A percentile compares a stretch with the other conserved stretches of the same genome.
These are phyloP conservation scores for Cercospora zeae-maydis DNA, from an alignment of 2,329 filamentous ascomycete species.

Conservation along the genomic window DNA sequence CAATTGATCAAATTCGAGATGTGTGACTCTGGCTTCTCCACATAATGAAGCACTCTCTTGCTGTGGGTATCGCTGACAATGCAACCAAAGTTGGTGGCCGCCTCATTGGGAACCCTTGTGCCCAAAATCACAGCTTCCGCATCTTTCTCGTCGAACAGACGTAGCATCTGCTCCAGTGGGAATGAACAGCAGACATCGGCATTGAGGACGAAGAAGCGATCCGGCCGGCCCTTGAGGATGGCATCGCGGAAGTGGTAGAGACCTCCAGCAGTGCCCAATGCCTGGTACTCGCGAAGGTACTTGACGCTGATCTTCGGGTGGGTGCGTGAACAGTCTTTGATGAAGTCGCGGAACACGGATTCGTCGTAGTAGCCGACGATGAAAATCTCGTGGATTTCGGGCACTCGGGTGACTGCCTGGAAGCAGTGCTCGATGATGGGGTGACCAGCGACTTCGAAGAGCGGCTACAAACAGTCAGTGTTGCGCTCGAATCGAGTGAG, in stretches of 20 bases:
- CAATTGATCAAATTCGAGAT: constrained; percentile 99
- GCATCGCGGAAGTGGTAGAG: constrained; percentile 99
- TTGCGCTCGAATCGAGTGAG: not conserved
- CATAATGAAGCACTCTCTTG: constrained; percentile 94
- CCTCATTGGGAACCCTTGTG: constrained; percentile 84
- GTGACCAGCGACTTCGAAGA: constrained; percentile 97
- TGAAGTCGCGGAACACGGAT: constrained; percentile 93
- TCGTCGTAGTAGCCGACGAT: constrained; percentile 99
- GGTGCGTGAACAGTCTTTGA: constrained; percentile 80
- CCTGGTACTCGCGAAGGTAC: constrained; percentile 96
- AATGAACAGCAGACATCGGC: constrained; percentile 99
- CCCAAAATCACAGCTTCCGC: constrained; percentile 95
- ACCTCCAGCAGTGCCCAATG: constrained; percentile 89
- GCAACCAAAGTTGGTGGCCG: constrained; percentile 94
- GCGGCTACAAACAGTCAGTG: constrained; percentile 57
- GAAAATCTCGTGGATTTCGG: constrained; percentile 91
- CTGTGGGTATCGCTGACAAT: constrained; percentile 93
- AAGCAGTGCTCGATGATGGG: constrained; percentile 98
- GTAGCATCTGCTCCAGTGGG: constrained; percentile 91
- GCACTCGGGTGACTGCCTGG: constrained; percentile 83
- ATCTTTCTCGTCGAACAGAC: constrained; percentile 88
- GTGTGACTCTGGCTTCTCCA: constrained; percentile 96
- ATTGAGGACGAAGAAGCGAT: constrained; percentile 95
- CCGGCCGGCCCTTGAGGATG: constrained; percentile 91
- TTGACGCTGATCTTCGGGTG: constrained; percentile 87